These are phyloP conservation scores for Candida dajiaensis DNA, from an alignment of 805 yeast genomes.

Conservation along the genomic window DNA sequence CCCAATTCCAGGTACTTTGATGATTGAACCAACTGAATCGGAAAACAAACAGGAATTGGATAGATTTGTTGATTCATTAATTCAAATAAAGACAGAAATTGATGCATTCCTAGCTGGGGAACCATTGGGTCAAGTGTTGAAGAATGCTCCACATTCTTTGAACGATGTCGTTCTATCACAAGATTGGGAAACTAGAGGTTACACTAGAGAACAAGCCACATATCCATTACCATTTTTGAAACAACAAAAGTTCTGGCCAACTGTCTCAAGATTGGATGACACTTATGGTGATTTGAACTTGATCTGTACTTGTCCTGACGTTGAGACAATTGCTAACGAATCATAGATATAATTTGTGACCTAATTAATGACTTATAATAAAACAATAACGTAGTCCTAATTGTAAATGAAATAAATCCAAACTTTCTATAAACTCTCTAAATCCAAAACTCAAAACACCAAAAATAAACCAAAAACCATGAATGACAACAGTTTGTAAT, in stretches of 20 bases:
- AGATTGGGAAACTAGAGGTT: slow-evolving; percentile 84
- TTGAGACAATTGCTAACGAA: slow-evolving; percentile 57
- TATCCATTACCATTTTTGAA: slow-evolving; percentile 78
- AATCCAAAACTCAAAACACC: neutral
- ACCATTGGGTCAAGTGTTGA: slow-evolving; percentile 62
- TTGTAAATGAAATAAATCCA: neutral
- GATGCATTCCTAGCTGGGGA: slow-evolving; percentile 62
- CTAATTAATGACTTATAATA: neutral
- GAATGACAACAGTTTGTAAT: neutral
- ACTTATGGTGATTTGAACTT: slow-evolving; percentile 90
- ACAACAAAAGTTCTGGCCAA: slow-evolving; percentile 87
- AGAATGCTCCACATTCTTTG: slow-evolving; percentile 89
- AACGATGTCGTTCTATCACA: slow-evolving; percentile 61
- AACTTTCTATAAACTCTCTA: neutral
- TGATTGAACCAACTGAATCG: slow-evolving; percentile 98
- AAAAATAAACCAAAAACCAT: neutral
- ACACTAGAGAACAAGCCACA: slow-evolving; percentile 89
- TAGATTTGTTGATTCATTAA: slow-evolving; percentile 83
- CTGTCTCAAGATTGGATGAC: slow-evolving; percentile 89
- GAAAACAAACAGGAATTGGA: slow-evolving; percentile 86
- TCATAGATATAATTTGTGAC: neutral
- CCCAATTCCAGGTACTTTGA: slow-evolving; percentile 96
- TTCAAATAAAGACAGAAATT: slow-evolving; percentile 79
- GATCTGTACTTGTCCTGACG: slow-evolving; percentile 89
- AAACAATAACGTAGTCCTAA: no score